Conservation (phyloP, 2,329 filamentous ascomycete species). For the Penicillium sp. region DNA sequence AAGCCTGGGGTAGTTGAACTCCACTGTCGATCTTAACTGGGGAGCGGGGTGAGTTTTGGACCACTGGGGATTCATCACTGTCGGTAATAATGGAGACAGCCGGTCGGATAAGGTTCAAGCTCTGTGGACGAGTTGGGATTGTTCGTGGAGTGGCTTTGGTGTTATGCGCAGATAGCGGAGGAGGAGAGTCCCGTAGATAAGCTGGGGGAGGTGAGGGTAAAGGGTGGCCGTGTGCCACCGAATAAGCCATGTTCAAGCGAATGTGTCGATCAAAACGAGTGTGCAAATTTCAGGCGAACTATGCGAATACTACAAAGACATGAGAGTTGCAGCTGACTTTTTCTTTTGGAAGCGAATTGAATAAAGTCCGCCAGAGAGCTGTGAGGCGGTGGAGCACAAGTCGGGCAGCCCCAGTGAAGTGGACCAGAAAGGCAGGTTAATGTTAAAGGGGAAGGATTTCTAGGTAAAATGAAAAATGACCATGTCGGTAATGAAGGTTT, state of each 20-base stretch:
- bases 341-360: not conserved
- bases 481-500: not conserved
- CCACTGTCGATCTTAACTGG: conserved; percentile 35
- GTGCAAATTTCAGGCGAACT: not conserved
- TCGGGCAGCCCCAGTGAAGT: conserved; percentile 4
- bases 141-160: conserved; percentile 26
- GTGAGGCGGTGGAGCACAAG: not conserved
- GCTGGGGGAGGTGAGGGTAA: conserved; percentile 45
- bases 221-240: not conserved
- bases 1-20: conserved; percentile 26
- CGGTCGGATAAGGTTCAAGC: conserved; percentile 28
- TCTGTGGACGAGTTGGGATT: conserved; percentile 21
- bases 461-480: not conserved
- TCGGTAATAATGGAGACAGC: conserved; percentile 17
- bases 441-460: not conserved
- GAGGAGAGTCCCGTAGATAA: conserved; percentile 41
- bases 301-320: not conserved
- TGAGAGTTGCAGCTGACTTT: not conserved
- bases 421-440: not conserved
- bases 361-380: not conserved
- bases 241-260: not conserved
- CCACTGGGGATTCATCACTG: conserved; percentile 22
- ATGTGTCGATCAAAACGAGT: conserved; percentile 3
- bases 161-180: conserved; percentile 17
- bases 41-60: conserved; percentile 35